Evolutionary conservation across 176 grass and related monocot genomes (phyloP), one percentile per base, ranked within the genome.

Genomic region (Rhipidocladum racemiflorum): DNA sequence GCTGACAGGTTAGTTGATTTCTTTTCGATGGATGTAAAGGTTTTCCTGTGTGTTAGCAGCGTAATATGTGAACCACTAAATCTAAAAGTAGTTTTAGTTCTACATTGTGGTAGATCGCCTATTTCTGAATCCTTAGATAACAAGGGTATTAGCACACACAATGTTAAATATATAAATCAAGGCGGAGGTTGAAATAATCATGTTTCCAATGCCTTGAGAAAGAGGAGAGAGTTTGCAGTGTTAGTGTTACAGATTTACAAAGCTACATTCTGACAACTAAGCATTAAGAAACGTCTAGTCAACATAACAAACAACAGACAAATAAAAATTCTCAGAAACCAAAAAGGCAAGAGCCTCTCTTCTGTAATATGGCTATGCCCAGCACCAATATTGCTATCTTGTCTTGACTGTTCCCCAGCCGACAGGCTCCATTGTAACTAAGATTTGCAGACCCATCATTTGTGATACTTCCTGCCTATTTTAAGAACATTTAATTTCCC

Each of bases 1-100:
- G 68, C 61, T 99, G 40, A 91, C 96, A 87, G 96, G 92, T 99
- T 83, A 49, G 62, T 24, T 48, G 17, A 32, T 48, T 71, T 72
- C 6, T 69, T 85, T 43, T 8, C 39, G 65, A 72, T 55, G 28
- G 30, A 46, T 69, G 5, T 16, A 85, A 76, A 69, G 29, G 23
- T 29, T 24, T 48, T 87, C 16, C 4, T 48, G 53, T 17, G 68
- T 82, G 20, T 61, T 44, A 61, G 0, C 18, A 43, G 7, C 44
- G 69, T 64, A 56, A 5, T 48, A 77, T 61, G 21, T 44, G 6
- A 42, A 6, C 17, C 16, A 30, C 40, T 70, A 16, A 49, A 17
- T 30, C 11, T 54, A 48, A 6, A n/a, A 25, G 3, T 65, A 67
- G 21, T 73, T 71, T n/a, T 42, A 66, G 20, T 74, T 79, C 24